Percentiles rank a stretch among this genome's conserved stretches.
Evolutionary conservation across 192 early-diverging fungal species (phyloP).

Genomic region (Fimicolochytrium jonesii): DNA sequence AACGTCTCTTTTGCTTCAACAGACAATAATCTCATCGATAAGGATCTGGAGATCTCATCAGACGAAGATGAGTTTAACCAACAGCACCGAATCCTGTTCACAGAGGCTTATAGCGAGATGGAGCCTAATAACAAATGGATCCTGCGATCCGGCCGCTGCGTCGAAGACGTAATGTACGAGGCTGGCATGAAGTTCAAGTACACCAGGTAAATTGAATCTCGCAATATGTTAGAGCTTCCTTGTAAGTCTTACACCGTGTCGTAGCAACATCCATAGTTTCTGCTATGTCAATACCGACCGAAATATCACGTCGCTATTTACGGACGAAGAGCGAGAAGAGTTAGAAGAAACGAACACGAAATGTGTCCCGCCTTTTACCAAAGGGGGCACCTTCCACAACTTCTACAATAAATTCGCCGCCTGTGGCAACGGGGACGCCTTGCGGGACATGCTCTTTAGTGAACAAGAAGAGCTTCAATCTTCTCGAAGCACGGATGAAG

Average conservation of each 20-base stretch:
- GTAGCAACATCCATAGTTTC: slow-evolving; percentile 2
- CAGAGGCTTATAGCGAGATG: background rate
- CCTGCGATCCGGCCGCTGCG: slow-evolving; percentile 1
- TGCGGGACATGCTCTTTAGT: background rate
- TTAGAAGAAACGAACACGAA: background rate
- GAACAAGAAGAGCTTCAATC: background rate
- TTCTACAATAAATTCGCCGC: background rate
- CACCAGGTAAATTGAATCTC: background rate
- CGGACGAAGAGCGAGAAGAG: background rate
- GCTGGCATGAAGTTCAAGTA: background rate
- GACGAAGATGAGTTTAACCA: slow-evolving; percentile 6
- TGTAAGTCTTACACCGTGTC: too few relatives aligned
- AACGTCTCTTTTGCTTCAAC: too few relatives aligned
- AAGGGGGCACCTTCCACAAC: background rate
- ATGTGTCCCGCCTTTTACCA: background rate
- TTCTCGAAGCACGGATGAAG: background rate
- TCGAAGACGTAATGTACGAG: slow-evolving; percentile 2
- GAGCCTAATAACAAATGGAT: background rate
- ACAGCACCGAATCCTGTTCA: background rate
- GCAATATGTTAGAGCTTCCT: too few relatives aligned
- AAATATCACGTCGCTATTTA: background rate
- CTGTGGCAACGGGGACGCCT: background rate
- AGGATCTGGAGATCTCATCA: too few relatives aligned
- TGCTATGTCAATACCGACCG: slow-evolving; percentile 3
- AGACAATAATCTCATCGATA: too few relatives aligned